A percentile compares a stretch with the other conserved stretches of the same genome.
Evolutionary conservation across 2,329 filamentous ascomycete genomes (phyloP).

Genomic region (Fusarium tupiense): DNA sequence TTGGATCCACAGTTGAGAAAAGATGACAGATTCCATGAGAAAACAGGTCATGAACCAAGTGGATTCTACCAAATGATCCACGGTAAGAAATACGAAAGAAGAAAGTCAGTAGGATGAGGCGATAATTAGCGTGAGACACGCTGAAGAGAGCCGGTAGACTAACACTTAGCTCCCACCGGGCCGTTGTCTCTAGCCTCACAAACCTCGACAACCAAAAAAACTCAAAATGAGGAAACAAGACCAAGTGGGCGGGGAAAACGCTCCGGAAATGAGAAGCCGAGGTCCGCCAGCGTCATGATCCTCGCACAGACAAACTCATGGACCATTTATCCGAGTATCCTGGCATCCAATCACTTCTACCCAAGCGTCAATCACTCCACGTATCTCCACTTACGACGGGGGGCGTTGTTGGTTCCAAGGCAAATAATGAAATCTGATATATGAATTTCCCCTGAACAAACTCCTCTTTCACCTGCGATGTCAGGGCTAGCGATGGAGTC

Average conservation of each 20-base stretch:
- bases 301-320: background rate
- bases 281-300: background rate
- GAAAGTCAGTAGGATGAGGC: background rate
- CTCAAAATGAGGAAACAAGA: background rate
- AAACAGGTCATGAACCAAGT: background rate
- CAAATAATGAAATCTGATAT: background rate
- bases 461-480: background rate
- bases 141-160: background rate
- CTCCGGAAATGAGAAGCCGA: background rate
- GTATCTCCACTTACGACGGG: background rate
- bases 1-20: background rate
- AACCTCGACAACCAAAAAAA: too few relatives aligned
- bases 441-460: constrained; percentile 1
- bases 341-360: constrained; percentile 5
- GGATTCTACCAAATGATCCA: background rate
- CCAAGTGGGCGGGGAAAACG: background rate
- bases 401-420: background rate
- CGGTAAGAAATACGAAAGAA: fast-evolving
- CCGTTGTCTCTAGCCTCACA: background rate
- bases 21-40: background rate
- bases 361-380: background rate
- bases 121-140: background rate
- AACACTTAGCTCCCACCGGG: background rate
- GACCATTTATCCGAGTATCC: background rate
- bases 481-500: too few relatives aligned